Base-by-base conservation (phyloP, 495 filamentous ascomycete genomes). In the Daldinia loculata region DNA sequence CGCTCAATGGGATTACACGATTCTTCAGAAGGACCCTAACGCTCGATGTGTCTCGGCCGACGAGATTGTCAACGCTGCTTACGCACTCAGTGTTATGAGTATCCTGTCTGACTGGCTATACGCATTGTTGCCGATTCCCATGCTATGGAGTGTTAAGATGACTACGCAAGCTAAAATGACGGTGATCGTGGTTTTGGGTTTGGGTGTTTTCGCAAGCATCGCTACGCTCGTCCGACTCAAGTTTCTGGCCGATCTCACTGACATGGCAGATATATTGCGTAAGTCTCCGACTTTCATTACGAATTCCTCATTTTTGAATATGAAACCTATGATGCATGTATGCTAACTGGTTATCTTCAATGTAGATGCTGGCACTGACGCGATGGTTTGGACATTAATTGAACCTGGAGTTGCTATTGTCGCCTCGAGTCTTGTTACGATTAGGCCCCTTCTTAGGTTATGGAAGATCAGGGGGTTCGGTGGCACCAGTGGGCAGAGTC, bases 81-180 rank as follows among this genome's bases (percentile, higher is more conserved):
- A 83, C 56, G 75, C 78, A 26, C 62, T 83, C 14, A 80, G 77
- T 36, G 75, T 79, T 27, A 76, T 83, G 78, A 83, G 65, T 43
- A 75, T 83, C 48, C 12, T 78, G 11, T 77, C 75, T 11, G 81
- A 83, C 66, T 83, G 80, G 80, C 59, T 83, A 8, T 83, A 81
- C 51, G 80, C 80, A 0, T 64, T 83, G 17, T 22, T 83, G 1
- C 81, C 81, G 15, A 77, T 83, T 27, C 79, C 80, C 1, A 82
- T 83, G 79, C 67, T 83, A n/a, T 83, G 81, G 81, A 70, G 67
- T 4, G 78, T 77, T 32, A 79, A 77, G 62, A 83, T 83, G 81
- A 71, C 71, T 6, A 52, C 48, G 2, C 78, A 81, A 61, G 70
- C 79, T 19, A 83, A 81, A 56, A 48, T 74, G 12, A 80, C 79